Evolutionary conservation across 2,329 filamentous ascomycete species (phyloP), one percentile per base, ranked within the genome.

Genomic region (Xenoacremonium recifei): DNA sequence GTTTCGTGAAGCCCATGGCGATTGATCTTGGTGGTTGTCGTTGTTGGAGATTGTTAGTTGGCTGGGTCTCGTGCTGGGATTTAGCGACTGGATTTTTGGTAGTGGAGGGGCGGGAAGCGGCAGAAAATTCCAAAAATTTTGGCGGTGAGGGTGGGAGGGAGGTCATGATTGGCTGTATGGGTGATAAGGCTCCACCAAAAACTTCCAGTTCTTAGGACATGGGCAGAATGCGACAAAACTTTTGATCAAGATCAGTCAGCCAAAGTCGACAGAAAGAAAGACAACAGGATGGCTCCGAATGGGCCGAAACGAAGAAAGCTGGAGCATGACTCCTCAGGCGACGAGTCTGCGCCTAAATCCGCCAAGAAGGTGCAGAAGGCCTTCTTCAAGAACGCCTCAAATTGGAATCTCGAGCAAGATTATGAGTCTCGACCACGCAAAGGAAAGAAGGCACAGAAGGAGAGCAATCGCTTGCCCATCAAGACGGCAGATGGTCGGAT

Each of bases 321-420:
- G 39, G 77, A 72, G 35, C 79, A 80, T 23, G 67, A 72, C 16
- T 66, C 65, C 21, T 67, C 69, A 2, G 71, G 75, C 32, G 73
- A 73, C 33, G 72, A 75, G 34, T 57, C 59, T 11, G 60, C 52
- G 49, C 62, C 49, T 27, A 59, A 53, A 21, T 45, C 58, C 6
- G 63, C 61, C 4, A 65, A 59, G 45, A 72, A 68, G 40, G 65
- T 72, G n/a, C 75, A 80, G 44, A 79, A 79, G 53, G 76, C 79
- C 40, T 90, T 91, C 64, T 79, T 88, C 69, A 80, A 80, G 57
- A 84, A 80, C 58, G 89, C 87, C 5, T 76, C 87, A 45, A 84
- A 82, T 66, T 97, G 92, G 90, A 83, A 96, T 59, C 77, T 96
- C 36, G 93, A 96, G 70, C 87, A 95, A 61, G 85, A 89, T 64